These are phyloP conservation scores for Setaria italica DNA, from an alignment of 202 grass and related monocot species.

Conservation along the genomic window DNA sequence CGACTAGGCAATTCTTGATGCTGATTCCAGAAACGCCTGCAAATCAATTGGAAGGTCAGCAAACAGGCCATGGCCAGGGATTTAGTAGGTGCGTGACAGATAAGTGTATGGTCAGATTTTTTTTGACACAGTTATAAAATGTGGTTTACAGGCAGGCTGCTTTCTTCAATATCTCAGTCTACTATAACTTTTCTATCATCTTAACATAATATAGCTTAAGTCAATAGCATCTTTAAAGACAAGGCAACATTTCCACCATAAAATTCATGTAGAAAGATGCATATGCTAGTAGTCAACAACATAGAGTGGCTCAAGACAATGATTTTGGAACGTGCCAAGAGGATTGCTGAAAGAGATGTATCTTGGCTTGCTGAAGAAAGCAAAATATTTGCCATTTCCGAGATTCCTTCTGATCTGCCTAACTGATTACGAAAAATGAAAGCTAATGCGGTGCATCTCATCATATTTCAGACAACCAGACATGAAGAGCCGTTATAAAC, in stretches of 20 bases:
- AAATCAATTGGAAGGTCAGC: not conserved
- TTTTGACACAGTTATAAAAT: not conserved
- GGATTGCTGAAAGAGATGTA: not conserved
- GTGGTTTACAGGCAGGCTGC: not conserved
- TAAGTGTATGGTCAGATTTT: not conserved
- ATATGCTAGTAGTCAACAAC: not conserved
- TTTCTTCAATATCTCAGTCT: slow-evolving; percentile 8
- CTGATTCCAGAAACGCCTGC: not conserved
- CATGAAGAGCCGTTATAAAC: not conserved
- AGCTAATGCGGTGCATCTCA: not conserved
- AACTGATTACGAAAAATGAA: not conserved
- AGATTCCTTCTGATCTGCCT: not conserved
- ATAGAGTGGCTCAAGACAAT: not conserved
- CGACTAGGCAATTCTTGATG: not conserved
- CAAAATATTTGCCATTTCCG: not conserved
- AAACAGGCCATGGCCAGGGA: not conserved
- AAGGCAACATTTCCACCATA: not conserved
- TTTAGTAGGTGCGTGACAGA: not conserved
- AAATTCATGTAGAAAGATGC: slow-evolving; percentile 1
- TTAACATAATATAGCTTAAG: not conserved
- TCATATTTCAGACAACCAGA: too few relatives aligned
- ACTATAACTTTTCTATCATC: not conserved
- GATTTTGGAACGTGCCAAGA: not conserved
- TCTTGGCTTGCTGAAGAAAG: not conserved
- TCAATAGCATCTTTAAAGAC: not conserved